A percentile compares a stretch with the other conserved stretches of the same genome.
These are phyloP conservation scores for Penicillium sp. DNA, from an alignment of 2,329 filamentous ascomycete genomes.

Conservation along the genomic window DNA sequence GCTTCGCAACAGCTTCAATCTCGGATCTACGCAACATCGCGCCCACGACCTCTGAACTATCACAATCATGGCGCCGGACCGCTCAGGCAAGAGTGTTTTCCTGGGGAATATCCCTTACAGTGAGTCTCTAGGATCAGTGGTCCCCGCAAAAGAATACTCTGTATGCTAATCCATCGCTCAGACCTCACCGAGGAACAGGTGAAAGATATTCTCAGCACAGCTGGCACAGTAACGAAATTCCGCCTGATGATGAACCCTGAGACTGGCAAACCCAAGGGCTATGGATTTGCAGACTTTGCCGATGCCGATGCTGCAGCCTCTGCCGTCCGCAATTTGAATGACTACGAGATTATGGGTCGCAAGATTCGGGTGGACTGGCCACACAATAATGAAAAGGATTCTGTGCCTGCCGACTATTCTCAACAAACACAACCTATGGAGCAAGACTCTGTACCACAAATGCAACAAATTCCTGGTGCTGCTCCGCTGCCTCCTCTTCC, in stretches of 20 bases:
- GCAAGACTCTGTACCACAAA: conserved; percentile 34
- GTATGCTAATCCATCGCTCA: conserved; percentile 36
- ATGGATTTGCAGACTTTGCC: conserved; percentile 92
- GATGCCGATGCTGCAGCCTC: conserved; percentile 89
- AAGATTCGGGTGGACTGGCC: conserved; percentile 94
- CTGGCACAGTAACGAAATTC: conserved; percentile 86
- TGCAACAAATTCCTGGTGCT: conserved; percentile 39
- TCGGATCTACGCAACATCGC: conserved; percentile 1
- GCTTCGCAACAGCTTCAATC: conserved; percentile 3
- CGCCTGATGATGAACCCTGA: conserved; percentile 92
- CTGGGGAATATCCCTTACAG: conserved; percentile 60
- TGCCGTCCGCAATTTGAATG: conserved; percentile 90
- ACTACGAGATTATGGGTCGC: conserved; percentile 89
- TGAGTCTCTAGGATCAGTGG: conserved; percentile 43
- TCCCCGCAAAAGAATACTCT: not conserved
- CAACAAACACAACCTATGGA: conserved; percentile 31
- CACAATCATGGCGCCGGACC: conserved; percentile 39
- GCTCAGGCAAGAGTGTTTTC: conserved; percentile 43
- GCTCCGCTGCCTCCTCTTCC: conserved; percentile 70
- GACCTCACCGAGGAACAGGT: conserved; percentile 95
- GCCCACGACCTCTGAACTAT: conserved; percentile 4
- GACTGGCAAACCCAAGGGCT: conserved; percentile 89
- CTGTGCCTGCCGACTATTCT: conserved; percentile 49
- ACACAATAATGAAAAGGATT: conserved; percentile 76
- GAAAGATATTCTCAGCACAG: conserved; percentile 83